Conservation (phyloP, 2,329 filamentous ascomycete species). For the Xylaria arbuscula region DNA sequence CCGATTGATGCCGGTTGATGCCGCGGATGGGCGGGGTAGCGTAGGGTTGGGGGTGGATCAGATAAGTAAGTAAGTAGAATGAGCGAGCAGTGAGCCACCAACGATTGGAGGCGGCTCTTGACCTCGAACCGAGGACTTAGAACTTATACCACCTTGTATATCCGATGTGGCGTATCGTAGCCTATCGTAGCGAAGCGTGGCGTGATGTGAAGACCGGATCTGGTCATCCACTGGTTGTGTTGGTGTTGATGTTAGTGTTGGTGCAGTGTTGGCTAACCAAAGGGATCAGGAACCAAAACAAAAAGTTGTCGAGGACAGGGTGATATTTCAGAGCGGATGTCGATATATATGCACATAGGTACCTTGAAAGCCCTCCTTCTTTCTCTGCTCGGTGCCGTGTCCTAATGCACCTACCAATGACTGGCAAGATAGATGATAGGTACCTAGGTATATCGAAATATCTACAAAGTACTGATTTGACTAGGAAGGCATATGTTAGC, state of each 20-base stretch:
- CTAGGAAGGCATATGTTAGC: background rate
- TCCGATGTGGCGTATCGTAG: background rate
- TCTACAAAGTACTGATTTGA: background rate
- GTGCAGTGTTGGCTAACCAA: no score
- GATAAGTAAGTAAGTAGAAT: background rate
- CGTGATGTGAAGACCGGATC: background rate
- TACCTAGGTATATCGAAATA: no score
- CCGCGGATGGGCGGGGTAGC: background rate
- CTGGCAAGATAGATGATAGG: no score
- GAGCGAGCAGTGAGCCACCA: background rate
- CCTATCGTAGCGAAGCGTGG: background rate
- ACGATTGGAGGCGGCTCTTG: no score
- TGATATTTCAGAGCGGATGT: background rate
- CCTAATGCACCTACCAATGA: background rate
- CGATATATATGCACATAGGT: background rate
- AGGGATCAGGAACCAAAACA: no score
- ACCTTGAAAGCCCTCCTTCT: background rate
- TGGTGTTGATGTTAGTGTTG: no score
- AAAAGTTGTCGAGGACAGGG: no score
- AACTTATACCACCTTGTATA: background rate
- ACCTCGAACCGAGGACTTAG: no score
- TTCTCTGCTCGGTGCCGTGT: background rate
- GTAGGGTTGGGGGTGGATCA: background rate
- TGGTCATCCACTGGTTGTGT: background rate
- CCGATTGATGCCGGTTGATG: background rate